Conservation (phyloP, 108 stramenopile genomes). For the Pseudonitzschia delicatissima region DNA sequence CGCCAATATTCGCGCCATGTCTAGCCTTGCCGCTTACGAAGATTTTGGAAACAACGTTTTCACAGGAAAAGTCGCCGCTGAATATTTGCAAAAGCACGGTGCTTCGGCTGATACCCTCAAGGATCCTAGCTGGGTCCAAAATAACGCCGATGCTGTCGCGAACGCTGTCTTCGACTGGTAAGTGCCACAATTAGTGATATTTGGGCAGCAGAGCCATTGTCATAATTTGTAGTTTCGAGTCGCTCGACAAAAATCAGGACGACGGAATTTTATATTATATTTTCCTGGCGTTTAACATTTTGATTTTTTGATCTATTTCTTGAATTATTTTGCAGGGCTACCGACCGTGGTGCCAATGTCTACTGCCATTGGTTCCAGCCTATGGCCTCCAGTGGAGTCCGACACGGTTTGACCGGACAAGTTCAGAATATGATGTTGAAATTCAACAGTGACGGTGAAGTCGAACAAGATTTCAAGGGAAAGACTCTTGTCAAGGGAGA, state of each 20-base stretch:
- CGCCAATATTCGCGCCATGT: constrained; percentile 38
- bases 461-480: constrained; percentile 91
- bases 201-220: background rate
- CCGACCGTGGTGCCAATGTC: constrained; percentile 90
- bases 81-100: constrained; percentile 90
- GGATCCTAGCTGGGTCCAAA: constrained; percentile 80
- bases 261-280: background rate
- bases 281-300: background rate
- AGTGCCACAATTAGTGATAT: constrained; percentile 20
- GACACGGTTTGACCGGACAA: constrained; percentile 90
- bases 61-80: constrained; percentile 85
- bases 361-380: constrained; percentile 98
- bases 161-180: constrained; percentile 91
- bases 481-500: constrained; percentile 90
- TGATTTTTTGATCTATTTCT: background rate
- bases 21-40: constrained; percentile 75
- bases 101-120: constrained; percentile 63
- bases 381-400: constrained; percentile 86
- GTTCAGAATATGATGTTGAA: constrained; percentile 95
- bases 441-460: constrained; percentile 71
- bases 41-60: constrained; percentile 88
- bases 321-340: constrained; percentile 53
- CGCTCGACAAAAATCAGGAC: background rate
- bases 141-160: constrained; percentile 81
- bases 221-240: background rate